Base-by-base conservation (phyloP, 2,329 filamentous ascomycete genomes). In the Amylocarpus encephaloides region DNA sequence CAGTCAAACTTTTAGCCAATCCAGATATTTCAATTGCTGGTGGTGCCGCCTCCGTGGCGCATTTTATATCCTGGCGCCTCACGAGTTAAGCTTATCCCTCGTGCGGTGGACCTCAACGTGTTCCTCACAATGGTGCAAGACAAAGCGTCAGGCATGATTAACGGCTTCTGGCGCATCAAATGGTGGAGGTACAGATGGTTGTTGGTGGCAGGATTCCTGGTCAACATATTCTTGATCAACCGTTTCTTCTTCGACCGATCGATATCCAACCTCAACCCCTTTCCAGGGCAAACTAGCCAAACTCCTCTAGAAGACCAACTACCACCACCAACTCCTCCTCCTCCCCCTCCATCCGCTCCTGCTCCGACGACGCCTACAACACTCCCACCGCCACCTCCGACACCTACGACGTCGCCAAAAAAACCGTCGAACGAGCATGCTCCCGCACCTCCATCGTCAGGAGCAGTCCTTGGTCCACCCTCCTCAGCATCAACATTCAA, bases 111-210 rank as follows among this genome's bases (percentile, higher is more conserved):
- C 22, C 22, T 26, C 22, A 7, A 26, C 16, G 16, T 10, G 15
- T 22, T 19, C 29, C 40, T 30, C 9, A 49, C 19, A 18, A 49
- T 49, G 47, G 47, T 44, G 6, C 42, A 51, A 29, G 51, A 59
- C 36, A 40, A 42, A n/a, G 26, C 53, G 13, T 51, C 51, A 48
- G 59, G 59, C 6, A 59, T 62, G 57, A 53, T 62, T 32, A 51
- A 46, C 48, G 52, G 52, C 40, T 51, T 58, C 34, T 48, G 51
- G 52, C 57, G 56, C 45, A 57, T 60, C 46, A 58, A 57, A 44
- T 61, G 55, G 59, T 56, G 51, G 52, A 61, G 57, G 41, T 61
- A 60, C 36, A 56, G 59, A 34, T 61, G 55, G n/a, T 30, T 59
- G 3, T 11, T 61, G 38, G 18, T 61, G 16, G 55, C 51, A 7